These are phyloP conservation scores for Gracilaria caudata DNA, from an alignment of 23 red algal genomes.

Conservation along the genomic window DNA sequence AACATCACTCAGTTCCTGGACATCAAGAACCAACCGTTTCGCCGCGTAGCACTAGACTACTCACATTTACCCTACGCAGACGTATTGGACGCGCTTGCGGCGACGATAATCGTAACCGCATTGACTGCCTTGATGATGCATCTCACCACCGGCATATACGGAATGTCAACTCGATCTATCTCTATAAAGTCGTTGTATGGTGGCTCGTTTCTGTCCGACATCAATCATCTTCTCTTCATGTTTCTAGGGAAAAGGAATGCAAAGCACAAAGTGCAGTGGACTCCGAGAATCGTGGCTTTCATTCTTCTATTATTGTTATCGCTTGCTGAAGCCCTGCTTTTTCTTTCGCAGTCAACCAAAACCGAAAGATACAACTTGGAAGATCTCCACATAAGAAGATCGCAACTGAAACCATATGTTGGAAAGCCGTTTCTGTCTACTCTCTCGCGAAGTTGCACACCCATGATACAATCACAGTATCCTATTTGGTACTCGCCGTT, in stretches of 20 bases:
- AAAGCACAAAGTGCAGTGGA: neutral
- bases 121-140: neutral
- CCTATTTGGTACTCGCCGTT: neutral
- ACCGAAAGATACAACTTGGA: neutral
- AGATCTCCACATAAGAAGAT: neutral
- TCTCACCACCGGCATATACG: neutral
- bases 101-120: neutral
- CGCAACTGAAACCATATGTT: neutral
- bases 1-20: neutral
- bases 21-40: neutral
- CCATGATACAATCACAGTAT: neutral
- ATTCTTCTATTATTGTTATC: neutral
- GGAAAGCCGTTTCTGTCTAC: neutral
- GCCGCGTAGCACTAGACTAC: neutral
- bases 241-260: neutral
- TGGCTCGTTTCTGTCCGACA: neutral
- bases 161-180: constrained; percentile 7
- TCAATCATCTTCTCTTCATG: neutral
- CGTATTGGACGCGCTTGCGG: neutral
- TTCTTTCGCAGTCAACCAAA: constrained; percentile 1
- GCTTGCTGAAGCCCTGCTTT: neutral
- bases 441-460: neutral
- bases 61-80: neutral
- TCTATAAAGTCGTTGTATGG: neutral
- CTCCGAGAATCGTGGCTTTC: neutral